phyloP scores from a whole-genome alignment of 768 basidiomycete genomes.

The Suillus clintonianus region DNA sequence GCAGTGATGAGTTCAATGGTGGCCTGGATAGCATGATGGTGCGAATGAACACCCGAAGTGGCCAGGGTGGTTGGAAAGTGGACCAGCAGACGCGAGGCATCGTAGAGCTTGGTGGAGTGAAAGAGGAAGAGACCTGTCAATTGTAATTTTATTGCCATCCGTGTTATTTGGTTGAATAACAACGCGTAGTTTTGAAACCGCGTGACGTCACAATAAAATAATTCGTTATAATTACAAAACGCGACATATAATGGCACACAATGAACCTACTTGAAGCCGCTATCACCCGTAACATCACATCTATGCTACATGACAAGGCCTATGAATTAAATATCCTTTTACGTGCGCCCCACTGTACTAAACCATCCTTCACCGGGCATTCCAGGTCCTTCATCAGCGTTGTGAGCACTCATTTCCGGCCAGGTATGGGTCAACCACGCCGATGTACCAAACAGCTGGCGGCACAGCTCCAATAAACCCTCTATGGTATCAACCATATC shows the following conservation, averaged over 20 bases:
- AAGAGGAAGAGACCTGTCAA: neutral
- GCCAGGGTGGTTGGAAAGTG: conserved; percentile 37
- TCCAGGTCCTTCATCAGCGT: conserved; percentile 4
- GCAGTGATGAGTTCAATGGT: conserved; percentile 32
- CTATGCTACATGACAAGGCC: neutral
- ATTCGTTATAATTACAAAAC: neutral
- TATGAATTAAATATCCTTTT: neutral
- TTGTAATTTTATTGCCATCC: neutral
- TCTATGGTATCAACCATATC: conserved; percentile 46
- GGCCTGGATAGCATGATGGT: conserved; percentile 21
- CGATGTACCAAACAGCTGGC: conserved; percentile 46
- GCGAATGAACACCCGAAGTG: conserved; percentile 50
- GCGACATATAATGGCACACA: neutral
- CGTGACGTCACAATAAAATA: conserved; percentile 1
- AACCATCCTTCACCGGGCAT: conserved; percentile 19
- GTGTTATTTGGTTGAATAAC: neutral
- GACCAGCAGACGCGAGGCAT: conserved; percentile 4
- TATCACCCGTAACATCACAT: neutral
- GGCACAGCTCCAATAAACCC: conserved; percentile 39
- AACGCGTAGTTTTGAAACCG: neutral
- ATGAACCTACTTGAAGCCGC: conserved; percentile 2
- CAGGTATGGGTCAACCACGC: conserved; percentile 37
- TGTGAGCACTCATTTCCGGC: neutral
- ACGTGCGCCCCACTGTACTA: conserved; percentile 30
- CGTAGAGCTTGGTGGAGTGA: neutral